phyloP scores from a whole-genome alignment of 352 stramenopile species.

The Globisporangium takayamanum region DNA sequence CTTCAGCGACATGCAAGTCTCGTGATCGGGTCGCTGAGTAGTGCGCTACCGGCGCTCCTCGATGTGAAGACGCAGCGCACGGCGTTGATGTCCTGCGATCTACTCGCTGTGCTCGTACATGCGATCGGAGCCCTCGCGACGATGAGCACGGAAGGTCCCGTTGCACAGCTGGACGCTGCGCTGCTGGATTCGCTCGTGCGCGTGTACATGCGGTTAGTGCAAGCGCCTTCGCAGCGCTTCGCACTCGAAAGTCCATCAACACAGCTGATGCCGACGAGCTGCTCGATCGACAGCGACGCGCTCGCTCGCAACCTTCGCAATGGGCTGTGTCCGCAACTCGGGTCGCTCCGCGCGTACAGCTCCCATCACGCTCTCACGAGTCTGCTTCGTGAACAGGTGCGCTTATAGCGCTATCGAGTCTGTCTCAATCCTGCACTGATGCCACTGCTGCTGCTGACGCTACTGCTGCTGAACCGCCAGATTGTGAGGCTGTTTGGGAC shows the following conservation, averaged over 20 bases:
- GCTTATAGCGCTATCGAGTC: not conserved
- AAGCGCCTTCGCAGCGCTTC: too few relatives aligned
- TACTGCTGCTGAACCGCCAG: not conserved
- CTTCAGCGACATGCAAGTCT: not conserved
- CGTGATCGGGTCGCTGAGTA: not conserved
- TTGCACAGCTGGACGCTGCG: not conserved
- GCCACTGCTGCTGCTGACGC: too few relatives aligned
- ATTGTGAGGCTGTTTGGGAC: conserved; percentile 3
- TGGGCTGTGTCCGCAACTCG: conserved; percentile 1
- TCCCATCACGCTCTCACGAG: not conserved
- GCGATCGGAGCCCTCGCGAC: not conserved
- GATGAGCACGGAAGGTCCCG: not conserved
- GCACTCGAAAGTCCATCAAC: not conserved
- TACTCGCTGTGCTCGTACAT: not conserved
- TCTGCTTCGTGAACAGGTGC: conserved; percentile 2
- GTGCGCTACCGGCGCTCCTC: not conserved
- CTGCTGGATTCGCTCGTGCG: not conserved
- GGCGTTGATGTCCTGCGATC: too few relatives aligned
- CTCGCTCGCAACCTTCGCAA: conserved; percentile 3
- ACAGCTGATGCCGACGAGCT: not conserved
- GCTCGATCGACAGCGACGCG: not conserved
- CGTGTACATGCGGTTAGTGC: not conserved
- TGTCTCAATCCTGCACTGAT: not conserved
- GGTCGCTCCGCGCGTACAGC: not conserved
- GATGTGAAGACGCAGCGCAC: not conserved